Conservation (phyloP, 2,329 filamentous ascomycete species). For the Aspergillus puulaauensis region DNA sequence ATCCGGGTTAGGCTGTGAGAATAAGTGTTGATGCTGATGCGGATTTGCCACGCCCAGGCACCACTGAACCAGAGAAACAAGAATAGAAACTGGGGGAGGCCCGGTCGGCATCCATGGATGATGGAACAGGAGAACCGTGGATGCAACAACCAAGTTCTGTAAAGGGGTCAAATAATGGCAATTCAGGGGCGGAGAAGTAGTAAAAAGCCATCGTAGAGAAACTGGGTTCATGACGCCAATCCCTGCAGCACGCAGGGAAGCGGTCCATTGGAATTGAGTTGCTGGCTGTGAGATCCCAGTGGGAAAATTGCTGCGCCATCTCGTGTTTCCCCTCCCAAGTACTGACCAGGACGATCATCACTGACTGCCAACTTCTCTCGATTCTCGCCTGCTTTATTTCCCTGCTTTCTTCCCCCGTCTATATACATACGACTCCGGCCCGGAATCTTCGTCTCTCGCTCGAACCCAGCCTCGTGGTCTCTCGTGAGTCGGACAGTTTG, state of each 20-base stretch:
- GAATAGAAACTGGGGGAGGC: constrained; percentile 1
- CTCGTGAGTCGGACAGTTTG: not conserved
- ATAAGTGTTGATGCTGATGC: too few relatives aligned
- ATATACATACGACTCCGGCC: not conserved
- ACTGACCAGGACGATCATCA: not conserved
- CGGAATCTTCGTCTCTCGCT: not conserved
- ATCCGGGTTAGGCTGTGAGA: too few relatives aligned
- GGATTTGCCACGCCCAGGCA: not conserved
- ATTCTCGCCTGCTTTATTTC: not conserved
- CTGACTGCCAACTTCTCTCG: not conserved
- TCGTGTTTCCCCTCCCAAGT: constrained; percentile 2
- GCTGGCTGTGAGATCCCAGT: not conserved
- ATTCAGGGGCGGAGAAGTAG: not conserved
- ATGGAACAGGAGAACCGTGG: not conserved
- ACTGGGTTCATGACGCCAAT: too few relatives aligned
- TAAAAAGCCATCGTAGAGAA: not conserved
- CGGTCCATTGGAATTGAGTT: not conserved
- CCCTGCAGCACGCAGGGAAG: not conserved
- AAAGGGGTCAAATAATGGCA: constrained; percentile 1
- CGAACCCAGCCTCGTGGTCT: not conserved
- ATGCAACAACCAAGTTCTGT: not conserved
- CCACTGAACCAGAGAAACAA: not conserved
- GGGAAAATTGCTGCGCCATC: constrained; percentile 6
- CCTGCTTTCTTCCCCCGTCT: not conserved
- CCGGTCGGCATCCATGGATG: not conserved